phyloP scores from a whole-genome alignment of 805 yeast species.

The Lipomyces mesembrius region DNA sequence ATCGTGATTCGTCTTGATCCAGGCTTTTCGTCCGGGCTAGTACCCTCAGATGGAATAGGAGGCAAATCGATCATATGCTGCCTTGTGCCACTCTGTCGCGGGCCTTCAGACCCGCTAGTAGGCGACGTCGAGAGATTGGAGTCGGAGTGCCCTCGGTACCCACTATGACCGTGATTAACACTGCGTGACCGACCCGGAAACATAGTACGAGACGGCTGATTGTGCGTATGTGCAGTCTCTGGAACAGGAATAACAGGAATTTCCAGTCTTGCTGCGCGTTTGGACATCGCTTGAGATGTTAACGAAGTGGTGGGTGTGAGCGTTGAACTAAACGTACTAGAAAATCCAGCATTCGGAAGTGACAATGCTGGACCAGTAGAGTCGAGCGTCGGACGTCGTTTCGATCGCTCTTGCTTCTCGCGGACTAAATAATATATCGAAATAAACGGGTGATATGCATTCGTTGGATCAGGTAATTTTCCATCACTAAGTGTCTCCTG shows the following conservation, averaged over 20 bases:
- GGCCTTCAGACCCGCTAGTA: background rate
- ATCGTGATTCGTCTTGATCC: background rate
- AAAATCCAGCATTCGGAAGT: background rate
- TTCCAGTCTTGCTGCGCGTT: conserved; percentile 13
- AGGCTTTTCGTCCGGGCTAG: conserved; percentile 13
- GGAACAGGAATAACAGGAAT: conserved; percentile 37
- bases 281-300: background rate
- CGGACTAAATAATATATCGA: conserved; percentile 85
- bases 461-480: conserved; percentile 71
- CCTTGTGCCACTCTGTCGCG: background rate
- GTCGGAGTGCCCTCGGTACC: conserved; percentile 24
- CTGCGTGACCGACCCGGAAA: conserved; percentile 36
- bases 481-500: conserved; percentile 33
- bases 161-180: conserved; percentile 32
- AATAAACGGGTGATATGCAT: conserved; percentile 83
- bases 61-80: conserved; percentile 20
- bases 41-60: conserved; percentile 23
- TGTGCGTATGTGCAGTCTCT: conserved; percentile 36
- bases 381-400: conserved; percentile 32
- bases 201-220: conserved; percentile 25
- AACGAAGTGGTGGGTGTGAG: background rate
- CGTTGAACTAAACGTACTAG: conserved; percentile 1
- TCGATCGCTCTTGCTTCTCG: conserved; percentile 51
- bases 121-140: conserved; percentile 30
- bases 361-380: conserved; percentile 15